Base-by-base conservation (phyloP, 2,329 filamentous ascomycete species). In the Penicillium sp. region DNA sequence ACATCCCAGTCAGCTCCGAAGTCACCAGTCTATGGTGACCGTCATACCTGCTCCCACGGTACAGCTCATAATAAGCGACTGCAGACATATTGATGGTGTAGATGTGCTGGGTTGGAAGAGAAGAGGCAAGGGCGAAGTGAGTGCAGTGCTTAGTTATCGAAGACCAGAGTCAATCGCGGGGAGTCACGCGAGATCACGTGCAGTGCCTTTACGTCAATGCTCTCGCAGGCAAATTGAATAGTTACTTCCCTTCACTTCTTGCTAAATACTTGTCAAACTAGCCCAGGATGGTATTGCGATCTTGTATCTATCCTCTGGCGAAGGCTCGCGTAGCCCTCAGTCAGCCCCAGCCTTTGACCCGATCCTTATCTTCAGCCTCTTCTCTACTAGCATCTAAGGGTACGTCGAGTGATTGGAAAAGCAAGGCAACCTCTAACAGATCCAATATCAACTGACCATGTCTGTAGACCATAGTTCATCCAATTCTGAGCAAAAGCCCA, bases 1-100 rank as follows among this genome's bases (percentile, higher is more conserved):
- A 54, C 14, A 40, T 54, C 48, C 52, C 39, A 42, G 52, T 60
- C 44, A 58, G 49, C 37, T 46, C 26, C 22, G 7, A 35, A 28
- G n/a, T 39, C 29, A 35, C 24, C 38, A 9, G 29, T 27, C 28
- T 37, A 6, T 18, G 23, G 8, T 14, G 22, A 29, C 38, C 18
- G 31, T 9, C 41, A 70, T 88, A 97, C 93, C 91, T 97, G 82
- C 89, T 95, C 76, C 90, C 86, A 63, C 93, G 88, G 73, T 98
- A 98, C 66, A 98, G 84, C 81, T 98, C 93, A 73, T 97, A 98
- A 76, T 81, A 84, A 57, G 79, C 72, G 62, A 67, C 72, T 57
- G 72, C 62, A 67, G 73, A 74, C 74, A 77, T 77, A 42, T 51
- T 72, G 55, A 46, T 40, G 36, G 41, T 40, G 24, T 43, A 43